A percentile compares a stretch with the other conserved stretches of the same genome.
Conservation (phyloP, 176 grass and related monocot species). For the Juncus inflexus region DNA sequence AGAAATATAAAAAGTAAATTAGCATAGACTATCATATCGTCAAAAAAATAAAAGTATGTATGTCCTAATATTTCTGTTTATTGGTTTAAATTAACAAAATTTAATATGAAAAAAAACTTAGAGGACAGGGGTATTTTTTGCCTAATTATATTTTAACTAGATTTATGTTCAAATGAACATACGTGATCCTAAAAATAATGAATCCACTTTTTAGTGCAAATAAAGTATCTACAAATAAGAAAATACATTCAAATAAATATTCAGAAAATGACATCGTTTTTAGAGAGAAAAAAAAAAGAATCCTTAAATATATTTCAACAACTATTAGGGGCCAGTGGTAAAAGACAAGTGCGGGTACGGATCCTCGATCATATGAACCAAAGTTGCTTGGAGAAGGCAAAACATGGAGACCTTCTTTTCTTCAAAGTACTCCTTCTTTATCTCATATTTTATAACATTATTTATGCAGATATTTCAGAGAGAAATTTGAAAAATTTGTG, state of each 20-base stretch:
- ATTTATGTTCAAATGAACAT: not conserved
- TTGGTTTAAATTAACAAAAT: too few relatives aligned
- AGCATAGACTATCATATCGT: too few relatives aligned
- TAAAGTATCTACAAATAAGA: not conserved
- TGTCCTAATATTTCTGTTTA: too few relatives aligned
- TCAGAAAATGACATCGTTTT: not conserved
- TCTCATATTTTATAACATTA: too few relatives aligned
- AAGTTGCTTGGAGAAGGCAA: conserved; percentile 13
- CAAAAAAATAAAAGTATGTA: too few relatives aligned
- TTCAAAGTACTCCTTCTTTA: too few relatives aligned
- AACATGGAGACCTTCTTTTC: not conserved
- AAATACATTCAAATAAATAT: not conserved
- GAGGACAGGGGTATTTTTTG: too few relatives aligned
- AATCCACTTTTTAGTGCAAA: not conserved
- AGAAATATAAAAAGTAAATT: too few relatives aligned
- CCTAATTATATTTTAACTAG: too few relatives aligned
- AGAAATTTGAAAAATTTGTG: too few relatives aligned
- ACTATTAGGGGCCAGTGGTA: not conserved
- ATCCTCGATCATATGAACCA: conserved; percentile 7
- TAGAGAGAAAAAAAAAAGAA: not conserved
- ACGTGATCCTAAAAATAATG: not conserved
- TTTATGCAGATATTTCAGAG: too few relatives aligned
- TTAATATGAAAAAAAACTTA: too few relatives aligned
- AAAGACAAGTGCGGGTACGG: conserved; percentile 11
- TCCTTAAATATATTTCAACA: not conserved